Evolutionary conservation across 148 eudicot genomes (phyloP).

Genomic region (Persicaria maculosa): DNA sequence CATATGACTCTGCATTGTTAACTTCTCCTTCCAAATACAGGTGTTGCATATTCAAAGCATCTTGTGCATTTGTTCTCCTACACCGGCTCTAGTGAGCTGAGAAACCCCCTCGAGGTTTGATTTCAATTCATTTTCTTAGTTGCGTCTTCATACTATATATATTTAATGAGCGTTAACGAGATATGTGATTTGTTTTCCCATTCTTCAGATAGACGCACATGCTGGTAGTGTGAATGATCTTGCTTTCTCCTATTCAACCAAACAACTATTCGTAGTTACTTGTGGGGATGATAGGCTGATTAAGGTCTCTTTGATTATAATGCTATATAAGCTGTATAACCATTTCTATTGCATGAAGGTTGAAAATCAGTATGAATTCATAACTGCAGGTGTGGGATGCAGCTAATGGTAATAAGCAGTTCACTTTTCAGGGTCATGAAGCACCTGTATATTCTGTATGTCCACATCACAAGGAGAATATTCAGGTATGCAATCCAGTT

Average conservation of each 20-base stretch:
- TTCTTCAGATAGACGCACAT: constrained; percentile 44
- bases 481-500: constrained; percentile 25
- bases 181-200: too few relatives aligned
- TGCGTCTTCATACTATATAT: not conserved
- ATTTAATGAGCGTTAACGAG: too few relatives aligned
- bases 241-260: constrained; percentile 36
- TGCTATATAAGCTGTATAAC: not conserved
- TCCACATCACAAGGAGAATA: constrained; percentile 33
- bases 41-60: constrained; percentile 46
- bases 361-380: constrained; percentile 1
- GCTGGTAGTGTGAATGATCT: constrained; percentile 50
- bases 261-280: constrained; percentile 39
- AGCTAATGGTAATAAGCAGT: constrained; percentile 26
- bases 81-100: constrained; percentile 23
- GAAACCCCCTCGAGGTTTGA: constrained; percentile 35
- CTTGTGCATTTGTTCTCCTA: constrained; percentile 36
- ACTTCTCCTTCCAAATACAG: constrained; percentile 18
- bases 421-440: constrained; percentile 42
- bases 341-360: too few relatives aligned
- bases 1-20: not conserved
- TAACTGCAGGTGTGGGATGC: constrained; percentile 46
- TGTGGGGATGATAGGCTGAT: constrained; percentile 50
- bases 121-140: not conserved
- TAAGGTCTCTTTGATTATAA: constrained; percentile 25
- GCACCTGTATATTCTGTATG: constrained; percentile 44